Base-by-base conservation (phyloP, 73 alveolate genomes). In the Stentor roeselii region DNA sequence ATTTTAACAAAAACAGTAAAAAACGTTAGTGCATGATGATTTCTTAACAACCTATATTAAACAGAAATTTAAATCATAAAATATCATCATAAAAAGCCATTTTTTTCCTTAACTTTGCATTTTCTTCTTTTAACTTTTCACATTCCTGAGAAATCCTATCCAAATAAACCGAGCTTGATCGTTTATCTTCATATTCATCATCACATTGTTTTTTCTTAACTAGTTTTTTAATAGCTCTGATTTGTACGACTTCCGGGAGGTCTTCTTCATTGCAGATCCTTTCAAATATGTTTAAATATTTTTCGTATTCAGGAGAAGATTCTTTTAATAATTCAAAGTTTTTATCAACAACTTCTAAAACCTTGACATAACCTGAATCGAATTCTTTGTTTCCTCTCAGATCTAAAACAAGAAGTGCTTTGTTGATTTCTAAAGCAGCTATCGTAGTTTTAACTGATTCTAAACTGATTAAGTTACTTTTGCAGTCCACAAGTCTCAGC, bases 371-470 rank as follows among this genome's bases (percentile, higher is more conserved):
- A 50, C 21, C 6, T 11, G 30, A 11, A 11, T 50, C 67, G 21
- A 50, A 67, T 1, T 67, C 41, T 30, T n/a, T n/a, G 80, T 67
- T 67, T 21, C 34, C 80, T 1, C 80, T 21, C 1, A 67, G n/a
- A 67, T 67, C 80, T 1, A 67, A 11, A 27, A 67, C 80, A 67
- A 67, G 80, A 14, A 67, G 34, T 21, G n/a, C 21, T 67, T 67
- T 67, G 37, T 67, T 67, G 21, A 27, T 27, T 15, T 67, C 41
- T 34, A 67, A 67, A 2, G 37, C 41, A 21, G 27, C 37, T 34
- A 27, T 32, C 11, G 80, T 67, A 21, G n/a, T 21, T 30, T 0
- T 34, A 67, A 67, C 21, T 27, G 80, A 67, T 67, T n/a, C 37
- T 67, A 40, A 67, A 2, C 42, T 67, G 0, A 67, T 36, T 1